Conservation (phyloP, 768 basidiomycete genomes). For the Vararia minispora region DNA sequence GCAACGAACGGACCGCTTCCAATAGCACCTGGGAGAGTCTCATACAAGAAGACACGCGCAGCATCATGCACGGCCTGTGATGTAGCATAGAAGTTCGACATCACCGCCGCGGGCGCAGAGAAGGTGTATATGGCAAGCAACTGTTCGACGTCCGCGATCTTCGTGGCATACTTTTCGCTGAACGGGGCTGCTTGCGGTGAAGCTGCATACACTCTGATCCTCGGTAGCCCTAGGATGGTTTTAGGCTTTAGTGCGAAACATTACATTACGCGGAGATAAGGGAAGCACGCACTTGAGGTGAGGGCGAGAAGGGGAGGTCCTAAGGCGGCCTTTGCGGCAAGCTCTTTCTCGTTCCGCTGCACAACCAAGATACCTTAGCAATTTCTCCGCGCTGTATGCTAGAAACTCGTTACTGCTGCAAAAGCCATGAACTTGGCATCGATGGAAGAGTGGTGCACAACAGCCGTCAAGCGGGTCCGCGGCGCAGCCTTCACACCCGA, state of each 20-base stretch:
- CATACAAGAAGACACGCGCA: not conserved
- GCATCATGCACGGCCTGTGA: not conserved
- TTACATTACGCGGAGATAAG: too few species aligned
- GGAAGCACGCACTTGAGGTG: not conserved
- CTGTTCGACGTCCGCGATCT: not conserved
- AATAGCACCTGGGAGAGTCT: not conserved
- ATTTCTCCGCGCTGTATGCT: not conserved
- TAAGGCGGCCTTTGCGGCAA: not conserved
- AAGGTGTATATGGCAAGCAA: not conserved
- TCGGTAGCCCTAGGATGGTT: not conserved
- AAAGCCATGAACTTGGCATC: not conserved
- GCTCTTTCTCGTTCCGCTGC: conserved; percentile 1
- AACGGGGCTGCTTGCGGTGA: not conserved
- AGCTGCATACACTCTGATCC: not conserved
- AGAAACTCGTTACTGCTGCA: not conserved
- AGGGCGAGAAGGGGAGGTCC: not conserved
- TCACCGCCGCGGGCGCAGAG: not conserved
- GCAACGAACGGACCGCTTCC: not conserved
- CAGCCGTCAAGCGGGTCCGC: not conserved
- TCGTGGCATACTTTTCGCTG: conserved; percentile 1
- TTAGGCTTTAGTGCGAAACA: not conserved
- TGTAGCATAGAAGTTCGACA: not conserved
- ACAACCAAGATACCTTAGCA: not conserved
- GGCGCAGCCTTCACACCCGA: conserved; percentile 1
- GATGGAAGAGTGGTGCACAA: not conserved